Percentiles rank a stretch among this genome's conserved stretches.
These are phyloP conservation scores for Trichoderma cornu-damae DNA, from an alignment of 2,329 filamentous ascomycete species.

Conservation along the genomic window DNA sequence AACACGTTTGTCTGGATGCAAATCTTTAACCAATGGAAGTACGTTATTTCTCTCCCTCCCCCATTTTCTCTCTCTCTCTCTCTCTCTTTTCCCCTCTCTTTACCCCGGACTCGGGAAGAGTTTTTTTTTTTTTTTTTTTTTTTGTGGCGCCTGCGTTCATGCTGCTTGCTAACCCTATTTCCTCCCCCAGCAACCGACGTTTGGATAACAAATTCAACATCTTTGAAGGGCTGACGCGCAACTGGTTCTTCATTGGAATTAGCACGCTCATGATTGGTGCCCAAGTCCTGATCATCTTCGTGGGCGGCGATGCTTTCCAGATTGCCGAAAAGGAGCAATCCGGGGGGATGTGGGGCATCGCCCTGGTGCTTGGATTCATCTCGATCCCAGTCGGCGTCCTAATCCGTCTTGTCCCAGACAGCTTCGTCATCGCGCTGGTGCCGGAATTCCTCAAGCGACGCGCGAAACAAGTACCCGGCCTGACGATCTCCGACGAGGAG, in stretches of 20 bases:
- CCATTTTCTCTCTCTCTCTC: too few relatives aligned
- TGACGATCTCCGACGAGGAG: slow-evolving; percentile 62
- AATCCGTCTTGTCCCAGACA: slow-evolving; percentile 78
- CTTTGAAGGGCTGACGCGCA: slow-evolving; percentile 78
- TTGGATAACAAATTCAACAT: slow-evolving; percentile 95
- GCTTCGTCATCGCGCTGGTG: slow-evolving; percentile 50
- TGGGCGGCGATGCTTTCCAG: slow-evolving; percentile 76
- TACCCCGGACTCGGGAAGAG: too few relatives aligned
- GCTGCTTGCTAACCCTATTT: slow-evolving; percentile 22
- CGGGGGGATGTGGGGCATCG: slow-evolving; percentile 79
- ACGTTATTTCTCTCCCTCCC: slow-evolving; percentile 39
- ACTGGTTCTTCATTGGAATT: slow-evolving; percentile 86
- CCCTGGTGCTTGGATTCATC: slow-evolving; percentile 74
- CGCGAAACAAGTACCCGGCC: slow-evolving; percentile 43
- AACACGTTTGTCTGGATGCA: slow-evolving; percentile 99
- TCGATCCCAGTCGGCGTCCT: slow-evolving; percentile 79
- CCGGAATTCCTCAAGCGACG: slow-evolving; percentile 49
- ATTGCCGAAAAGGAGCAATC: slow-evolving; percentile 59
- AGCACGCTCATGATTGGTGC: slow-evolving; percentile 82
- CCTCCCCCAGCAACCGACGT: slow-evolving; percentile 64
- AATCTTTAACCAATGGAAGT: slow-evolving; percentile 97
- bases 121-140: too few relatives aligned
- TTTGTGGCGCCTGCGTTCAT: slow-evolving; percentile 4
- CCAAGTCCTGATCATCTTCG: slow-evolving; percentile 83
- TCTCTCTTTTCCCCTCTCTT: too few relatives aligned